Percentiles rank a stretch among this genome's conserved stretches.
phyloP scores from a whole-genome alignment of 2,329 filamentous ascomycete genomes.

The Fusarium paranaense region DNA sequence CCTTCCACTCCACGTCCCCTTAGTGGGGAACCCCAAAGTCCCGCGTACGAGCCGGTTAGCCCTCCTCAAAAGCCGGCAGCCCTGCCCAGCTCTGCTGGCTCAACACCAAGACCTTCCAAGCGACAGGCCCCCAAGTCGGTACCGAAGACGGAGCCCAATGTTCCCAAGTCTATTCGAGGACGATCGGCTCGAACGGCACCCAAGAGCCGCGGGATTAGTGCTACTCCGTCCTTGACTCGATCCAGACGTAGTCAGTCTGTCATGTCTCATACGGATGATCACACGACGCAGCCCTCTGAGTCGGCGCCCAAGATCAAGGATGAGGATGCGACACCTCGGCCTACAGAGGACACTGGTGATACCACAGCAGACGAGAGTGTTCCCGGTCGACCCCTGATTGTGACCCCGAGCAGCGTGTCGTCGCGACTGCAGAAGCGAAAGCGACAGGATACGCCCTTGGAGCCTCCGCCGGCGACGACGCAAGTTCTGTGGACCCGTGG shows the following conservation, averaged over 20 bases:
- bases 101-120: slow-evolving; percentile 44
- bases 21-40: slow-evolving; percentile 58
- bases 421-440: slow-evolving; percentile 65
- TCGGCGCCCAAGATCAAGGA: slow-evolving; percentile 65
- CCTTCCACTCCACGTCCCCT: slow-evolving; percentile 66
- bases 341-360: slow-evolving; percentile 66
- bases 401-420: slow-evolving; percentile 53
- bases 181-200: slow-evolving; percentile 53
- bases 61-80: slow-evolving; percentile 59
- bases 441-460: slow-evolving; percentile 62
- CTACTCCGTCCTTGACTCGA: slow-evolving; percentile 50
- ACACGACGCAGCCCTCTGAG: slow-evolving; percentile 56
- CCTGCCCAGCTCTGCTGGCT: slow-evolving; percentile 48
- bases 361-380: slow-evolving; percentile 67
- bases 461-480: slow-evolving; percentile 67
- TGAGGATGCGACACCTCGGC: slow-evolving; percentile 67
- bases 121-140: slow-evolving; percentile 50
- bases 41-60: slow-evolving; percentile 69
- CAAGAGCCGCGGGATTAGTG: slow-evolving; percentile 49
- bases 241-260: slow-evolving; percentile 60
- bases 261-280: slow-evolving; percentile 61
- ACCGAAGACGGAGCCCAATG: slow-evolving; percentile 38
- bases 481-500: slow-evolving; percentile 82
- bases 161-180: slow-evolving; percentile 44
- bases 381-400: slow-evolving; percentile 52